Percentiles rank a stretch among this genome's conserved stretches.
phyloP scores from a whole-genome alignment of 179 eudicot genomes.

The Spergularia azorica region DNA sequence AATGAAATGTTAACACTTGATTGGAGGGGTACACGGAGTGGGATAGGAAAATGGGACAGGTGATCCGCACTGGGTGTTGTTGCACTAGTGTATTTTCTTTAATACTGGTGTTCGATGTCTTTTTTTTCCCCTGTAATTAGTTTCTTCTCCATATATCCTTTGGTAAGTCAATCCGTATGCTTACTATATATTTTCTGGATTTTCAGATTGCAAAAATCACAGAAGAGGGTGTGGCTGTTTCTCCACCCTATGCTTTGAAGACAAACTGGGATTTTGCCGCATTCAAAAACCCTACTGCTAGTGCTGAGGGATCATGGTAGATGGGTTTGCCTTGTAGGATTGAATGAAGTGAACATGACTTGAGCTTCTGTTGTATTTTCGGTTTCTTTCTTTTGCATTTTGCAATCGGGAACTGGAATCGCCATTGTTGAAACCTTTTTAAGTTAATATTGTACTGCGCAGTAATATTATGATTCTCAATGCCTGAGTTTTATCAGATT shows the following conservation, averaged over 20 bases:
- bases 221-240: slow-evolving; percentile 54
- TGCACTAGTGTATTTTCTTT: not conserved
- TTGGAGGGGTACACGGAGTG: no score
- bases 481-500: slow-evolving; percentile 16
- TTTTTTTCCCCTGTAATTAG: not conserved
- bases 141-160: no score
- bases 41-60: no score
- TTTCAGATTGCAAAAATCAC: slow-evolving; percentile 64
- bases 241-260: slow-evolving; percentile 67
- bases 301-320: slow-evolving; percentile 79
- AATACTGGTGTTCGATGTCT: not conserved
- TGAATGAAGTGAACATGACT: slow-evolving; percentile 18
- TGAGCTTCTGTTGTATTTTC: slow-evolving; percentile 29
- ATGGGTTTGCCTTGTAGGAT: slow-evolving; percentile 20
- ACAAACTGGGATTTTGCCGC: slow-evolving; percentile 60
- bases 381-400: slow-evolving; percentile 17
- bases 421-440: not conserved
- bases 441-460: slow-evolving; percentile 18
- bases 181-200: not conserved
- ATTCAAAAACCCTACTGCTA: slow-evolving; percentile 64
- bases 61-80: no score
- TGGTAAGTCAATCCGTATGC: no score
- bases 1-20: no score
- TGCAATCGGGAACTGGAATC: slow-evolving; percentile 15
- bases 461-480: slow-evolving; percentile 8